These are phyloP conservation scores for Mikania micrantha DNA, from an alignment of 129 eudicot genomes.

Conservation along the genomic window DNA sequence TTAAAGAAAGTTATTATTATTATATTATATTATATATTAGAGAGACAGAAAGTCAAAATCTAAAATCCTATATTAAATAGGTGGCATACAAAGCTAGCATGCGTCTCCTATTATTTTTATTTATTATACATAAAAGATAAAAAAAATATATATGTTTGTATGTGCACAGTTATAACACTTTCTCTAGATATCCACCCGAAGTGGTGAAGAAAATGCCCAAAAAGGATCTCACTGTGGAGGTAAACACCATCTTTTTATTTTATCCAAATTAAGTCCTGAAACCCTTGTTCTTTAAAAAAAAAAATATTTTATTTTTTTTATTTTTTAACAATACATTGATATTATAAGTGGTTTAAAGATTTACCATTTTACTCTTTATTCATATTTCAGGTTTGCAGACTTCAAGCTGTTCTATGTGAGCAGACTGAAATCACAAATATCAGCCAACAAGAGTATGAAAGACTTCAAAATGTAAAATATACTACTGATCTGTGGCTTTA, in stretches of 20 bases:
- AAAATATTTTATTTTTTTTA: not conserved
- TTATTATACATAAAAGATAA: too few relatives aligned
- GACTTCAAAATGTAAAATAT: slow-evolving; percentile 64
- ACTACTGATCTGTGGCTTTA: not conserved
- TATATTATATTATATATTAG: too few relatives aligned
- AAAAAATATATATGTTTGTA: not conserved
- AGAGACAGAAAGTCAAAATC: too few relatives aligned
- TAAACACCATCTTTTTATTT: slow-evolving; percentile 3
- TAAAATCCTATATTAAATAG: too few relatives aligned
- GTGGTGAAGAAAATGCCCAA: slow-evolving; percentile 72
- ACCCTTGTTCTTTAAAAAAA: not conserved
- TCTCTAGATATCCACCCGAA: slow-evolving; percentile 56
- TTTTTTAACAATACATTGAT: not conserved
- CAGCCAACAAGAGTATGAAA: slow-evolving; percentile 74
- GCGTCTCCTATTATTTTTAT: too few relatives aligned
- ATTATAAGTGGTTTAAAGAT: not conserved
- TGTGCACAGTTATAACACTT: slow-evolving; percentile 57
- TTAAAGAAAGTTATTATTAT: too few relatives aligned
- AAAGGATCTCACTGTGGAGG: slow-evolving; percentile 61
- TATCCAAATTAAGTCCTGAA: not conserved
- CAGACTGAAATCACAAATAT: slow-evolving; percentile 68
- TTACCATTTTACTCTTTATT: not conserved
- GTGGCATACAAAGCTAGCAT: too few relatives aligned
- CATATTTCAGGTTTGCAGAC: slow-evolving; percentile 53
- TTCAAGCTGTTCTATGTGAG: slow-evolving; percentile 76